Base-by-base conservation (phyloP, 2,329 filamentous ascomycete genomes). In the Dothideomycetes sp. region DNA sequence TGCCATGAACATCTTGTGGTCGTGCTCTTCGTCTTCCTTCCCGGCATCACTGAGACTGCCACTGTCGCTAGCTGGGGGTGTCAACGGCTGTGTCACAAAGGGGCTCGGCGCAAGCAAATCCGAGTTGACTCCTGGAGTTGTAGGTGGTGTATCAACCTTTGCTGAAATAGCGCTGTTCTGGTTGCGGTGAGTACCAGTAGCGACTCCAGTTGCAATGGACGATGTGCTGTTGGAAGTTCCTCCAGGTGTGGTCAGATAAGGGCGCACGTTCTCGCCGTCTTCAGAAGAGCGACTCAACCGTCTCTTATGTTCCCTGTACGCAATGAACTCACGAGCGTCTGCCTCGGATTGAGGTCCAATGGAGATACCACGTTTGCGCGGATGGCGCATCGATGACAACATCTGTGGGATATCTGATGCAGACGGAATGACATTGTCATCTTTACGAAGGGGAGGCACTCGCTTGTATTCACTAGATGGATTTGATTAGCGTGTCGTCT, bases 271-370 rank as follows among this genome's bases (percentile, higher is more conserved):
- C 11, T 20, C 23, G 10, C 31, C 35, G 11, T 44, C 42, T 11
- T 29, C 30, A 11, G 42, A 44, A n/a, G 67, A 70, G 17, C 70
- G 64, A 51, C 76, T 80, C 52, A 81, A 74, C 37, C 75, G 68
- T 41, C 79, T 65, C 44, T 70, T 68, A 49, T 80, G 75, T 51
- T 94, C 86, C 15, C 89, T 80, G 57, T 94, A 94, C 5, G 89
- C 91, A 34, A 98, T 70, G 15, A 87, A 86, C 65, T 98, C 91
- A 63, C 95, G 94, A 17, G 87, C 91, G 64, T 98, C 91, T 2
- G 91, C 91, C 46, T 88, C 88, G 32, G 88, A 95, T 63, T 96
- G 91, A 2, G 91, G 91, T 0, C 91, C 91, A 39, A 96, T 76
- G 5, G 87, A 94, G 23, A 96, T 78, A 22, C 87, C 82, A 37